Conservation (phyloP, 176 grass and related monocot species). For the Ananas comosus region DNA sequence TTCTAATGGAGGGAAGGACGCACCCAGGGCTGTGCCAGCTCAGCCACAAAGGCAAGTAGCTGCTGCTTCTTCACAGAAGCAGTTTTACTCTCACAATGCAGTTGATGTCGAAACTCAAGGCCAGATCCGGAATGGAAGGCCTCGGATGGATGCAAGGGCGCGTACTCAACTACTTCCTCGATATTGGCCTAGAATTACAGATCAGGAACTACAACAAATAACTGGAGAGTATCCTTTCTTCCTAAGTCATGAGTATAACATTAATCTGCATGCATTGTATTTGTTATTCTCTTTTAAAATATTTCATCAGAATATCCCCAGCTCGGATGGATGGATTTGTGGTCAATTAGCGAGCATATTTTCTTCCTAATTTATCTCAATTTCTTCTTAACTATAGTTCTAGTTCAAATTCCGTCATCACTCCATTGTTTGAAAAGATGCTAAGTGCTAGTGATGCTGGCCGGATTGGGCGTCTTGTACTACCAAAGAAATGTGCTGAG, state of each 20-base stretch:
- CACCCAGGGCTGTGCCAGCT: constrained; percentile 27
- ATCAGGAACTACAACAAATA: constrained; percentile 92
- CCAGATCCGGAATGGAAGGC: constrained; percentile 69
- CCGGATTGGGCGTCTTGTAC: constrained; percentile 88
- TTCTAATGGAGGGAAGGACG: constrained; percentile 44
- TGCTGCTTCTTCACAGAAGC: constrained; percentile 42
- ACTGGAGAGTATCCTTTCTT: constrained; percentile 83
- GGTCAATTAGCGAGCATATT: background rate
- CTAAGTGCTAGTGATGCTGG: constrained; percentile 98
- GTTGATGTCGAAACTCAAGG: constrained; percentile 38
- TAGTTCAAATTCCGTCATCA: constrained; percentile 91
- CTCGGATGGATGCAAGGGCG: constrained; percentile 58
- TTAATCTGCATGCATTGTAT: background rate
- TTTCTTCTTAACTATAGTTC: constrained; percentile 13
- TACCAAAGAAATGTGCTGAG: constrained; percentile 99
- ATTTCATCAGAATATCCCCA: background rate
- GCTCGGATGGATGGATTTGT: background rate
- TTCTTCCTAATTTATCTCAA: background rate
- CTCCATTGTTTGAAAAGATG: constrained; percentile 97
- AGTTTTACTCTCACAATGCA: constrained; percentile 41
- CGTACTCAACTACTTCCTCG: constrained; percentile 85
- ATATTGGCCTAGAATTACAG: constrained; percentile 97
- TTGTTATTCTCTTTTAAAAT: background rate
- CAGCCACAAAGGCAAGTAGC: constrained; percentile 40
- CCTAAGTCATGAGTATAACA: background rate